phyloP scores from a whole-genome alignment of 352 stramenopile genomes.

The Pythium dissotocum region DNA sequence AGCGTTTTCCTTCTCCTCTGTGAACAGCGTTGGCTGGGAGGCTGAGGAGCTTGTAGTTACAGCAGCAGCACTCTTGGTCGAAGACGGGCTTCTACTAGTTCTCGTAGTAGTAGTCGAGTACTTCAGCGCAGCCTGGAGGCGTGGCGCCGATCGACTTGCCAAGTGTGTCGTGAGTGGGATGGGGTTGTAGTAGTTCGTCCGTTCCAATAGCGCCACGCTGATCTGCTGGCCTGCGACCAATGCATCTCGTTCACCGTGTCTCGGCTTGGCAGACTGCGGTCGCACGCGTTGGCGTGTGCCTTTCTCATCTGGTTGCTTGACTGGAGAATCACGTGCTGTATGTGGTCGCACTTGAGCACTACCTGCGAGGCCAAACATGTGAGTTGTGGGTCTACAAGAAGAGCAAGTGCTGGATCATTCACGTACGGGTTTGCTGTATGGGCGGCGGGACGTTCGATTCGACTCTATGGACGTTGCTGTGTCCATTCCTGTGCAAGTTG shows the following conservation, averaged over 20 bases:
- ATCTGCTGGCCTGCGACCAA: constrained; percentile 26
- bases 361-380: neutral
- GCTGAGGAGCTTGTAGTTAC: neutral
- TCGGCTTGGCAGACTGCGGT: constrained; percentile 52
- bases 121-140: constrained; percentile 11
- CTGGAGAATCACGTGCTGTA: neutral
- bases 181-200: constrained; percentile 33
- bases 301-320: constrained; percentile 1
- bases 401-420: neutral
- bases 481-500: constrained; percentile 52
- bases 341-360: neutral
- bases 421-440: neutral
- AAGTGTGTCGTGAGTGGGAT: constrained; percentile 21
- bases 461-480: neutral
- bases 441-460: neutral
- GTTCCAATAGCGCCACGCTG: constrained; percentile 39
- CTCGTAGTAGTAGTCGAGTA: neutral
- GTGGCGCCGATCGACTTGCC: constrained; percentile 29
- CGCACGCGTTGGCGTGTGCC: constrained; percentile 9
- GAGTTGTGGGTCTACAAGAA: neutral
- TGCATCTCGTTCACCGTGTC: neutral
- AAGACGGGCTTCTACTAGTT: constrained; percentile 9
- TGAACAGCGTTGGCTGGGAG: neutral
- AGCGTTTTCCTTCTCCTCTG: constrained; percentile 1
- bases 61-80: neutral